Base-by-base conservation (phyloP, 306 rosid species). In the Vigna angularis region DNA sequence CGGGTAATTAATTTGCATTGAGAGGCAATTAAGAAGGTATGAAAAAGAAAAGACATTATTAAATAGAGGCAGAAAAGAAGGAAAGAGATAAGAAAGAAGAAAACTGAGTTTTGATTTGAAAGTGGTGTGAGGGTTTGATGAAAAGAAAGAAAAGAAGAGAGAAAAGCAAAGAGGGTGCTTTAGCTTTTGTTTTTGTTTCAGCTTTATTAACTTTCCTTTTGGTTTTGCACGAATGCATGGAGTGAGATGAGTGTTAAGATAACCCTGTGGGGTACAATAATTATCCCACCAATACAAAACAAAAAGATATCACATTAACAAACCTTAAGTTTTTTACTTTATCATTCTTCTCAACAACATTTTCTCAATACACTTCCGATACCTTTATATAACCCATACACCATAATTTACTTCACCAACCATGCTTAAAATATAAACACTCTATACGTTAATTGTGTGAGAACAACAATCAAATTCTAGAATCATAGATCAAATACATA, bases 151-250 rank as follows among this genome's bases (percentile, higher is more conserved):
- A 86, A 81, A 64, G 72, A 77, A 69, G 81, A 40, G 45, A 40
- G 11, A 76, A 72, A 84, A 32, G 38, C 52, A 80, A 83, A 73
- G 12, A 58, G 57, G 24, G 20, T 64, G 83, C 79, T 83, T 83
- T 83, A 79, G 74, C 82, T 81, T 83, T 86, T 77, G 67, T 72
- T 56, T 30, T 79, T 56, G 57, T 75, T 69, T 65, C 63, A 36
- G 14, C 83, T 86, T 81, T 77, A n/a, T 74, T 81, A 69, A 72
- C 74, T 83, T 81, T 83, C 79, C 42, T 83, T 81, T 77, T 72
- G 70, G 50, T 83, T 77, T 64, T 86, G 83, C 86, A 86, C 84
- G 85, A 79, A 79, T 82, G 85, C 79, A 82, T 67, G 87, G 74
- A 66, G 44, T 76, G 53, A 72, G 53, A 72, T 82, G 59, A 59